Conservation (phyloP, 768 basidiomycete species). For the Tylopilus felleus region DNA sequence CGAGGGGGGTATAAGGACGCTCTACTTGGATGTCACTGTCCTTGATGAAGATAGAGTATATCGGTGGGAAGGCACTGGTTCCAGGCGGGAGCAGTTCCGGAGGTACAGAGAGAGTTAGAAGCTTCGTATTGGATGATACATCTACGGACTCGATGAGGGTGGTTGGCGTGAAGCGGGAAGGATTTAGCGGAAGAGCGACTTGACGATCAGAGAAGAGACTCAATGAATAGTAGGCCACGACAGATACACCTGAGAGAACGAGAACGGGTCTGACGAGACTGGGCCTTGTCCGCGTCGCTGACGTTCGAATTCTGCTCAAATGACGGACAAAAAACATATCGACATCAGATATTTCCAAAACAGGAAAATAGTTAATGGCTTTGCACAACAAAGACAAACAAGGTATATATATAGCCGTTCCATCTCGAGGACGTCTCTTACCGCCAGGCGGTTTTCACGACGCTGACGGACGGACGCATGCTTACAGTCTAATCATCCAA, state of each 20-base stretch:
- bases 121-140: constrained; percentile 56
- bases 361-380: constrained; percentile 12
- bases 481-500: background rate
- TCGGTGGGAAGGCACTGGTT: constrained; percentile 35
- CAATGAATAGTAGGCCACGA: constrained; percentile 46
- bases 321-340: constrained; percentile 12
- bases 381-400: constrained; percentile 27
- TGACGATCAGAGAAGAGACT: constrained; percentile 43
- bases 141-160: constrained; percentile 52
- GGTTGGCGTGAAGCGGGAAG: constrained; percentile 53
- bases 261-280: constrained; percentile 15
- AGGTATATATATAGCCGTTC: background rate
- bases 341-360: constrained; percentile 13
- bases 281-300: background rate
- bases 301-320: background rate
- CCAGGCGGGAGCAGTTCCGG: constrained; percentile 34
- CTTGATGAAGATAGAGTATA: constrained; percentile 80
- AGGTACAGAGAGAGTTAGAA: constrained; percentile 61
- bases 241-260: constrained; percentile 38
- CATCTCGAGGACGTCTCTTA: background rate
- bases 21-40: constrained; percentile 89
- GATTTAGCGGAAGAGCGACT: constrained; percentile 45
- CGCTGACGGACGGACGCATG: constrained; percentile 1
- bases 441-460: background rate
- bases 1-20: constrained; percentile 77